Evolutionary conservation across 2,329 filamentous ascomycete genomes (phyloP), one percentile per base, ranked within the genome.

Genomic region (Colletotrichum shisoi): DNA sequence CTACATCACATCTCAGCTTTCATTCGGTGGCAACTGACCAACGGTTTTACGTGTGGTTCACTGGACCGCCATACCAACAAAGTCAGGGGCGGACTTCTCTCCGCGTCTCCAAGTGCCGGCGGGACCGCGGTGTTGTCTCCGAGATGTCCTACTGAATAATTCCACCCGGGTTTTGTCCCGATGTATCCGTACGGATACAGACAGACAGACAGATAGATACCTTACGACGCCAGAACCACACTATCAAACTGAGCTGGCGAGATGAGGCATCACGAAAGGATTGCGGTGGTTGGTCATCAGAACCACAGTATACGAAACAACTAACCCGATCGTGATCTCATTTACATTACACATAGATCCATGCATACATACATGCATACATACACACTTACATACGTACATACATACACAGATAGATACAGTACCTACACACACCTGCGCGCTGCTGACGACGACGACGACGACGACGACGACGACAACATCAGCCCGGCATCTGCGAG

Each of bases 401-500:
- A 27, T 27, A 31, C 27, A 31, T 8, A 31, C 27, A 31, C 6
- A 8, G 27, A 31, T 31, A 8, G 9, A 13, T 27, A 27, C 24
- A 27, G 24, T 27, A 27, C 24, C 4, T 27, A 27, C 24, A 27
- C 24, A 24, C 24, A 27, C 24, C 4, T 27, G 24, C 24, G 24
- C 24, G 5, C 24, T 19, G 4, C 4, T 5, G 24, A 27, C 45
- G 34, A 42, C 13, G 46, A 57, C 19, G n/a, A n/a, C n/a, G n/a
- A n/a, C n/a, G n/a, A n/a, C n/a, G n/a, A n/a, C n/a, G n/a, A n/a
- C n/a, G n/a, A n/a, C n/a, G n/a, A n/a, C n/a, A n/a, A n/a, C 37
- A 45, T 70, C 57, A 73, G 13, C 71, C 70, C 3, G 73, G 72
- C 73, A 74, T 74, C 42, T 73, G 72, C 17, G 72, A 74, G 34